Evolutionary conservation across 768 basidiomycete species (phyloP).

Genomic region (Tephrocybe sp.): DNA sequence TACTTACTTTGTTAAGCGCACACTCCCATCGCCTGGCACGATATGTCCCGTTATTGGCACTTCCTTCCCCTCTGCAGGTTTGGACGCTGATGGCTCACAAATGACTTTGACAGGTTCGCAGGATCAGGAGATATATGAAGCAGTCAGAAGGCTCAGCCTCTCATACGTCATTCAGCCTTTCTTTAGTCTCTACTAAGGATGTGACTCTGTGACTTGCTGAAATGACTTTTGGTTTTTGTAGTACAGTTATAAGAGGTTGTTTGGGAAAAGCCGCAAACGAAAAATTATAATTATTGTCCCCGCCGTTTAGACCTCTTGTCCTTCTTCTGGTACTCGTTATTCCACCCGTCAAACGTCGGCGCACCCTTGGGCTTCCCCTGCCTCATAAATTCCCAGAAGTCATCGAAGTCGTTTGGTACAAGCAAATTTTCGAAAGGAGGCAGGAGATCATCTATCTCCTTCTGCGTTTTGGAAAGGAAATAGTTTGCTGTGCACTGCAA

Average conservation of each 20-base stretch:
- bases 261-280: too few species aligned
- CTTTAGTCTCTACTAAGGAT: too few species aligned
- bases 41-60: conserved; percentile 31
- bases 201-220: too few species aligned
- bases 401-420: not conserved
- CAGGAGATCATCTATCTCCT: not conserved
- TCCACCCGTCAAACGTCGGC: too few species aligned
- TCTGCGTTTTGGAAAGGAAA: not conserved
- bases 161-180: not conserved
- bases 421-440: not conserved
- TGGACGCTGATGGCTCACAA: not conserved
- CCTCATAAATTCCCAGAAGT: not conserved
- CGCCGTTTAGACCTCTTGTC: too few species aligned
- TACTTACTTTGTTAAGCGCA: conserved; percentile 44
- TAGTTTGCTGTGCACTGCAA: not conserved
- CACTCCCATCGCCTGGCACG: conserved; percentile 35
- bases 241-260: too few species aligned
- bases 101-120: not conserved
- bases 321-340: too few species aligned
- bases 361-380: too few species aligned
- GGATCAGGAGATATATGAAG: conserved; percentile 2
- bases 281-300: not conserved
- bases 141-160: conserved; percentile 2
- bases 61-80: conserved; percentile 20
- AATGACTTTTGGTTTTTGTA: too few species aligned